Evolutionary conservation across 225 moss, liverwort and hornwort species (phyloP).

Genomic region (Bryoerythrophyllum caledonicum): DNA sequence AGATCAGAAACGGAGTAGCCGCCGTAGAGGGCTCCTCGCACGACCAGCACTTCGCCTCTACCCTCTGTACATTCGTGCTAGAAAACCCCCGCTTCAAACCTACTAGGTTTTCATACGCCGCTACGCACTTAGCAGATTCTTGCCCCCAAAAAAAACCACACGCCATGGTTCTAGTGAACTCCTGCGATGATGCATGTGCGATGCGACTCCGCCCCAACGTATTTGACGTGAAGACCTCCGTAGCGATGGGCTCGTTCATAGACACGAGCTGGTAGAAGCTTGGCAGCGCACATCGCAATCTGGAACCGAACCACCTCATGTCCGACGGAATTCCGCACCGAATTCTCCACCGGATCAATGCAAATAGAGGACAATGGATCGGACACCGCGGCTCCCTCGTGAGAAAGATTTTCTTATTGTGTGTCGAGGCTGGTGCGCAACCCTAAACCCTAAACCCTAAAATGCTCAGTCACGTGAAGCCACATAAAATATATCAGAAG

Average conservation of each 20-base stretch:
- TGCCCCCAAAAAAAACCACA: too few relatives aligned
- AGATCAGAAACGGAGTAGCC: slow-evolving; percentile 47
- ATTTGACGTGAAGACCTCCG: slow-evolving; percentile 1
- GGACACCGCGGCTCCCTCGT: not conserved
- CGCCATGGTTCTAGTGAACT: not conserved
- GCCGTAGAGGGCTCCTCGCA: slow-evolving; percentile 41
- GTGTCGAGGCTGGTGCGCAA: too few relatives aligned
- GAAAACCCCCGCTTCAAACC: slow-evolving; percentile 27
- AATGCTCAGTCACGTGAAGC: too few relatives aligned
- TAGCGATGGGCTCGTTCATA: not conserved
- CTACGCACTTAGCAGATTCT: too few relatives aligned
- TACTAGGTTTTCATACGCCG: too few relatives aligned
- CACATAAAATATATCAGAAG: too few relatives aligned
- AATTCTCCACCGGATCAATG: not conserved
- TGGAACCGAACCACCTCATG: slow-evolving; percentile 25
- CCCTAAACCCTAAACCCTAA: too few relatives aligned
- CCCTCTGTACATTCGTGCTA: slow-evolving; percentile 32
- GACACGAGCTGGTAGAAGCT: not conserved
- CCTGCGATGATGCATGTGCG: slow-evolving; percentile 7
- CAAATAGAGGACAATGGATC: not conserved
- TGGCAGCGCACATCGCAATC: slow-evolving; percentile 19
- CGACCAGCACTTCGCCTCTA: slow-evolving; percentile 54
- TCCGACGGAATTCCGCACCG: not conserved
- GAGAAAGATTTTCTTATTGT: not conserved
- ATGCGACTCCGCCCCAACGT: not conserved